Base-by-base conservation (phyloP, 768 basidiomycete species). In the Gelatoporia subvermispora region DNA sequence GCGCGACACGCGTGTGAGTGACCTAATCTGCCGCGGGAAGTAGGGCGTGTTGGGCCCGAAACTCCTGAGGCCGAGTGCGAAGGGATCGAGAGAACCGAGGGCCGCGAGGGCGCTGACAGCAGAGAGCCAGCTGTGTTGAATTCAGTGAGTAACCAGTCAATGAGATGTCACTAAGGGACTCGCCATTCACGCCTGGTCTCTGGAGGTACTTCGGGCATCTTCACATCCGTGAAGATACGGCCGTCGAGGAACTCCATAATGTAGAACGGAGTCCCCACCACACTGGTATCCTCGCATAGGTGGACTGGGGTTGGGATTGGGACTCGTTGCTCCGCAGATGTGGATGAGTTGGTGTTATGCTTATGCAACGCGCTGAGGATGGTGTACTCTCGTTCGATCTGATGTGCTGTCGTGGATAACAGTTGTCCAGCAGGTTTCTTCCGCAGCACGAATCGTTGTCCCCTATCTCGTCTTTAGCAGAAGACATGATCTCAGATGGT, bases 171-270 rank as follows among this genome's bases (percentile, higher is more conserved):
- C n/a, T 8, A 35, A 5, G 20, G 3, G 1, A 68, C 81, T 31
- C 56, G 87, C 91, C 88, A 88, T 66, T 87, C 82, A 46, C 76
- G 72, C 60, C 86, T 70, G 56, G 85, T 84, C 46, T 75, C 59
- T 2, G 76, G 72, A 4, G 77, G 60, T 1, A 91, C 68, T 59
- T 88, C 83, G 0, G 79, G 78, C 82, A 96, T 84, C 52, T 80
- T 67, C 8, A 78, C 71, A 65, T 97, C 88, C 11, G 90, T 88
- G 69, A 96, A 99, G 57, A 97, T 94, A 41, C 96, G 78, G 0
- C 95, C 95, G 18, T 95, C 84, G 39, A 98, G 61, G 63, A 89
- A 98, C 63, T 97, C 88, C 95, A 99, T 98, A 39, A 97, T 77
- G 63, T 96, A 98, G 69, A 97, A 97, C 2, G 86, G 81, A 20